Evolutionary conservation across 192 early-diverging fungal genomes (phyloP).

Genomic region (Coemansia sp.): DNA sequence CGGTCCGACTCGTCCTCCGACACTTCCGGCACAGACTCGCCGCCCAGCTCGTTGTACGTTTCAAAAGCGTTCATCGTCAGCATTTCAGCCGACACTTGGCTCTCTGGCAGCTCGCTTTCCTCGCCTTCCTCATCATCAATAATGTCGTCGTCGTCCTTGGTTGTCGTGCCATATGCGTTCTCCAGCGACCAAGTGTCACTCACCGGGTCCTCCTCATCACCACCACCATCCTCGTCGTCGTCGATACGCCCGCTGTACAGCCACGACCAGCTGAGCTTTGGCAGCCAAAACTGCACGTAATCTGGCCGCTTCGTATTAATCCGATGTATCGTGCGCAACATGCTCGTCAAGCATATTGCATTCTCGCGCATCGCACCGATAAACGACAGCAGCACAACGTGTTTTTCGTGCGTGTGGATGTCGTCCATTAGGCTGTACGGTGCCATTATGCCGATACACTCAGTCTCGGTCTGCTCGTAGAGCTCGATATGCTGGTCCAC

Average conservation of each 20-base stretch:
- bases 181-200: constrained; percentile 26
- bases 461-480: constrained; percentile 21
- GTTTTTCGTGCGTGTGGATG: constrained; percentile 11
- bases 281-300: constrained; percentile 35
- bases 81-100: not conserved
- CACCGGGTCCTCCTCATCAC: constrained; percentile 11
- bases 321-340: constrained; percentile 19
- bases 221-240: constrained; percentile 27
- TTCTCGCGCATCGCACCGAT: constrained; percentile 41
- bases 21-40: not conserved
- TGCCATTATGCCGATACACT: constrained; percentile 21
- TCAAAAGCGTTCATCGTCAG: not conserved
- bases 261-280: constrained; percentile 33
- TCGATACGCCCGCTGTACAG: constrained; percentile 15
- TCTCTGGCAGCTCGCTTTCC: not conserved
- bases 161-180: constrained; percentile 16
- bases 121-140: not conserved
- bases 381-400: constrained; percentile 38
- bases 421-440: constrained; percentile 20
- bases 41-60: not conserved
- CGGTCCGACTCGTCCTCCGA: not conserved
- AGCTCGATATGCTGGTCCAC: constrained; percentile 20
- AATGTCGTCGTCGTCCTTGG: not conserved
- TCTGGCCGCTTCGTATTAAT: constrained; percentile 16
- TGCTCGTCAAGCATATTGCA: constrained; percentile 16